Evolutionary conservation across 495 filamentous ascomycete genomes (phyloP).

Genomic region (Alectoria sarmentosa): DNA sequence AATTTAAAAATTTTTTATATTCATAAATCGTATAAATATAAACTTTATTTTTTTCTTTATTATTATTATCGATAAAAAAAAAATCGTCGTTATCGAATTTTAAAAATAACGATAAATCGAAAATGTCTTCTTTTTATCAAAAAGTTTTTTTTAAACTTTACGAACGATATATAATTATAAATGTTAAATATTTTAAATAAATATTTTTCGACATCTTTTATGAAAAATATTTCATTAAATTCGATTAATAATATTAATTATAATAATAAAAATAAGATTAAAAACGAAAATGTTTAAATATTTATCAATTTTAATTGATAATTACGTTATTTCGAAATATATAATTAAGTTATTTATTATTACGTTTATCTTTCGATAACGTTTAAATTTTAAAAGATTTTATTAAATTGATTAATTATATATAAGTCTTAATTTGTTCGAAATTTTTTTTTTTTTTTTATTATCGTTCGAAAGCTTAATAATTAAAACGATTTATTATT

Average conservation of each 20-base stretch:
- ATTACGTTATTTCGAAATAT: not conserved
- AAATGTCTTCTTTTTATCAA: too few species aligned
- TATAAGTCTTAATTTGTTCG: not conserved
- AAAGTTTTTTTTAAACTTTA: too few species aligned
- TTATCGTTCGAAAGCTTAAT: not conserved
- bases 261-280: not conserved
- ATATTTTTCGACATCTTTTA: not conserved
- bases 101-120: too few species aligned
- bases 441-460: not conserved
- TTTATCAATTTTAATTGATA: too few species aligned
- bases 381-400: not conserved
- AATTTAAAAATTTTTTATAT: too few species aligned
- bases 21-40: too few species aligned
- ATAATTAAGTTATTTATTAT: constrained; percentile 1
- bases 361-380: not conserved
- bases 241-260: not conserved
- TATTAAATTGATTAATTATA: not conserved
- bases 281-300: not conserved
- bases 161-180: too few species aligned
- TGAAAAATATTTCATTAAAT: not conserved
- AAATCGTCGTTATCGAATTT: too few species aligned
- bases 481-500: not conserved
- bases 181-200: too few species aligned
- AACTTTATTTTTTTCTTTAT: too few species aligned
- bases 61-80: too few species aligned